Base-by-base conservation (phyloP, 495 filamentous ascomycete species). In the Trichoderma asperelloides region DNA sequence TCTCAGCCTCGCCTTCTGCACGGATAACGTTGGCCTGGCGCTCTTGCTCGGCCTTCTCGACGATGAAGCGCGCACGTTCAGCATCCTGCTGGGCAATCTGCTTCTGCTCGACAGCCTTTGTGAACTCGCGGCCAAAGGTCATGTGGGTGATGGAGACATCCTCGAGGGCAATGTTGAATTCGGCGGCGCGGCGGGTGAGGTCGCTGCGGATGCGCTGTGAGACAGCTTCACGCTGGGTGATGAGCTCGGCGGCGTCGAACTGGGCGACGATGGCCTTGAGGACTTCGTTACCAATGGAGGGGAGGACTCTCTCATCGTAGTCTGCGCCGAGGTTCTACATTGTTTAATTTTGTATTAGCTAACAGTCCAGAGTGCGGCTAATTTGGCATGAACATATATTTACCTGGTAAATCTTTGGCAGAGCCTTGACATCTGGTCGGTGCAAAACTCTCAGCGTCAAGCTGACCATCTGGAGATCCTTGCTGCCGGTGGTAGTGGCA, bases 131-230 rank as follows among this genome's bases (percentile, higher is more conserved):
- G 67, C 95, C 95, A 79, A 99, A 99, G 66, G 95, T 98, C 95
- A 99, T 98, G 87, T 99, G 95, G 51, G 95, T 99, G 83, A 99
- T 99, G 72, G 91, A 96, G 67, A 99, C 95, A 74, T 99, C 95
- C 79, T 99, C 95, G 51, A 99, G 90, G 40, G 91, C 90, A 78
- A 99, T 99, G 84, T 99, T 97, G 87, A 99, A 99, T 78, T 99
- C 96, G 63, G 86, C 75, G n/a, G 95, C 95, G 65, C 95, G 93
- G 84, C 92, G 93, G 76, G 96, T 87, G 41, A 99, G 89, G 78
- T 99, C 95, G 71, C 87, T 82, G 63, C 92, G 93, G 86, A 99
- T 99, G 70, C 93, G 91, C 82, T 96, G 89, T 71, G 87, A 91
- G 73, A 99, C 96, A 70, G 92, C 88, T 82, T 99, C 95, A 71